Evolutionary conservation across 306 rosid genomes (phyloP).

Genomic region (Trifolium subterraneum): DNA sequence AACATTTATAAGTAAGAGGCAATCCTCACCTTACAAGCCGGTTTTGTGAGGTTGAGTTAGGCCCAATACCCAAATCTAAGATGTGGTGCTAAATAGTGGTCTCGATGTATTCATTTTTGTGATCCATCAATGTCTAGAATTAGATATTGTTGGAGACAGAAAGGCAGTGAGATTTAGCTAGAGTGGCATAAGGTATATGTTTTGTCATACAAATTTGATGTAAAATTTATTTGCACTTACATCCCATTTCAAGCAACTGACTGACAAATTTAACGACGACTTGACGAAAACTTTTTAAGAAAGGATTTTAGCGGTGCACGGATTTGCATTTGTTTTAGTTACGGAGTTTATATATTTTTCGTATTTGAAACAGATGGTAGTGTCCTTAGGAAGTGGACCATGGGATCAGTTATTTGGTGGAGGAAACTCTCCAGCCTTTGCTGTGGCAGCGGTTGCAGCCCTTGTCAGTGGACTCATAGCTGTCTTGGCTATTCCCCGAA

Average conservation of each 20-base stretch:
- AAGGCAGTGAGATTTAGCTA: constrained; percentile 15
- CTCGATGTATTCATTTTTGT: constrained; percentile 6
- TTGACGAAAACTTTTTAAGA: constrained; percentile 10
- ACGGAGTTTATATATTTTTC: constrained; percentile 40
- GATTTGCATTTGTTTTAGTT: constrained; percentile 27
- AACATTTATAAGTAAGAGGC: no score
- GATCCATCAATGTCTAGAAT: constrained; percentile 26
- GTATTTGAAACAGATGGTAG: constrained; percentile 75
- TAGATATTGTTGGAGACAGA: constrained; percentile 30
- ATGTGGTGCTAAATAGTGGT: constrained; percentile 21
- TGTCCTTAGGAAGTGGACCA: constrained; percentile 95
- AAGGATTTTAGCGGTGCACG: constrained; percentile 11
- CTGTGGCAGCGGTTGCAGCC: constrained; percentile 86
- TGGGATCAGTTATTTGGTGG: constrained; percentile 99
- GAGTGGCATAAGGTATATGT: constrained; percentile 27
- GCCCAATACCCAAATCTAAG: no score
- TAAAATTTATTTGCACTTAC: constrained; percentile 33
- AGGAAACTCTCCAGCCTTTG: constrained; percentile 94
- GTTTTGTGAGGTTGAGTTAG: no score
- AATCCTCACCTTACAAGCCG: no score
- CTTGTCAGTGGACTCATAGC: constrained; percentile 82
- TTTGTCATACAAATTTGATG: constrained; percentile 16
- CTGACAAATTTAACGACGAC: constrained; percentile 26
- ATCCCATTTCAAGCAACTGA: constrained; percentile 26
- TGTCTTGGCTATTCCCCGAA: constrained; percentile 79